These are phyloP conservation scores for Pholiota conissans DNA, from an alignment of 768 basidiomycete species.

Conservation along the genomic window DNA sequence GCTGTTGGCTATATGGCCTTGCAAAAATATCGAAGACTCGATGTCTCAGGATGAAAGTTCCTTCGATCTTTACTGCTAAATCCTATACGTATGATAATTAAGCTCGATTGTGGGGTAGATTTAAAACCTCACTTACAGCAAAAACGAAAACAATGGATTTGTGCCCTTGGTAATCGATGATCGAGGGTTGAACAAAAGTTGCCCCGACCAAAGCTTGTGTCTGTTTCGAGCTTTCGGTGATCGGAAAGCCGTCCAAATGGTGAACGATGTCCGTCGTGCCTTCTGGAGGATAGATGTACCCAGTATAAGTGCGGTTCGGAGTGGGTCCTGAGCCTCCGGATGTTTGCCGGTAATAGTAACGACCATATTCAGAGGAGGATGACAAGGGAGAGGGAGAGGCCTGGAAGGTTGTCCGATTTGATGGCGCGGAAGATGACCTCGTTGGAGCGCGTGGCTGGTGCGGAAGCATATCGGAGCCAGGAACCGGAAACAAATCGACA, in stretches of 20 bases:
- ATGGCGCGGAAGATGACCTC: not conserved
- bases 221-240: constrained; percentile 51
- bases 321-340: constrained; percentile 2
- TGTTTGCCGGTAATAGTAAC: not conserved
- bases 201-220: constrained; percentile 58
- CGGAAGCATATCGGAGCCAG: constrained; percentile 19
- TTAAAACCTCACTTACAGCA: constrained; percentile 41
- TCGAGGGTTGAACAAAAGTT: constrained; percentile 57
- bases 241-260: constrained; percentile 35
- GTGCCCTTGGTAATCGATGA: constrained; percentile 57
- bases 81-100: constrained; percentile 47
- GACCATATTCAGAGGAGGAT: not conserved
- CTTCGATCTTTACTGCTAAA: constrained; percentile 69
- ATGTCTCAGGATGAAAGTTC: constrained; percentile 65
- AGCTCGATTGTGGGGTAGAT: not conserved
- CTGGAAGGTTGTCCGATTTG: not conserved
- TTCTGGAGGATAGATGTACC: constrained; percentile 16
- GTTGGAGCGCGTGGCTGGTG: not conserved
- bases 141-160: constrained; percentile 65
- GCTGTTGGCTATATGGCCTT: constrained; percentile 29
- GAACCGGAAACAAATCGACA: constrained; percentile 73
- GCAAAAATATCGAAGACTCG: constrained; percentile 64
- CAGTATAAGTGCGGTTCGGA: constrained; percentile 10
- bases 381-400: not conserved
- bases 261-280: constrained; percentile 39